These are phyloP conservation scores for Aspergillus carlsbadensis DNA, from an alignment of 495 filamentous ascomycete genomes.

Conservation along the genomic window DNA sequence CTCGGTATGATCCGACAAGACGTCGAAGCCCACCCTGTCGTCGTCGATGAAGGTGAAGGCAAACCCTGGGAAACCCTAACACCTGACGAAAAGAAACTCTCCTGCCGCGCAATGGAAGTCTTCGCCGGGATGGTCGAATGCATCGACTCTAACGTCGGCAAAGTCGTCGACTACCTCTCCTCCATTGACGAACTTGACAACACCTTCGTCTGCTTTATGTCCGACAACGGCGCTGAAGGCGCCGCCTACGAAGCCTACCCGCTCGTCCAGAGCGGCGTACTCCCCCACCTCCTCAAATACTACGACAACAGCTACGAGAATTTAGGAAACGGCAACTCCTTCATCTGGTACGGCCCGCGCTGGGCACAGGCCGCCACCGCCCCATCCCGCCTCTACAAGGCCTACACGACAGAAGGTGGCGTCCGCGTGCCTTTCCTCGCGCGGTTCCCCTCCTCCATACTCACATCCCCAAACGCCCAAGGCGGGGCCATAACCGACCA, in stretches of 20 bases:
- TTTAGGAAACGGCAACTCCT: conserved; percentile 58
- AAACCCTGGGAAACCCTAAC: conserved; percentile 54
- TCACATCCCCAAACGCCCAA: conserved; percentile 21
- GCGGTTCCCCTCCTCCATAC: conserved; percentile 40
- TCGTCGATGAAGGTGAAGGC: conserved; percentile 52
- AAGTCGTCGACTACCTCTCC: conserved; percentile 54
- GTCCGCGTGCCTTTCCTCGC: conserved; percentile 59
- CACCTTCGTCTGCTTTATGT: conserved; percentile 64
- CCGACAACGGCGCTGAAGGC: conserved; percentile 65
- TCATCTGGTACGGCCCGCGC: conserved; percentile 65
- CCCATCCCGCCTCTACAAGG: conserved; percentile 60
- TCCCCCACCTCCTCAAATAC: conserved; percentile 57
- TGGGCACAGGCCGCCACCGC: conserved; percentile 66
- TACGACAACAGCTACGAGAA: conserved; percentile 63
- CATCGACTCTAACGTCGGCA: conserved; percentile 61
- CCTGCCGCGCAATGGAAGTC: conserved; percentile 57
- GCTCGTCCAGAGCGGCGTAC: conserved; percentile 50
- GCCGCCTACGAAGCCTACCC: conserved; percentile 61
- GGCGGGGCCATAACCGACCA: conserved; percentile 48
- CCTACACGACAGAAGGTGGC: conserved; percentile 62
- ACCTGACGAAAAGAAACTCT: conserved; percentile 49
- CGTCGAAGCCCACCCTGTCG: conserved; percentile 52
- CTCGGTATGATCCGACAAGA: conserved; percentile 51
- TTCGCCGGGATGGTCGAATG: conserved; percentile 65
- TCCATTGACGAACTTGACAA: conserved; percentile 60